Percentiles rank a stretch among this genome's conserved stretches.
Evolutionary conservation across 225 moss, liverwort and hornwort species (phyloP).

Genomic region (Rhytidiadelphus loreus): DNA sequence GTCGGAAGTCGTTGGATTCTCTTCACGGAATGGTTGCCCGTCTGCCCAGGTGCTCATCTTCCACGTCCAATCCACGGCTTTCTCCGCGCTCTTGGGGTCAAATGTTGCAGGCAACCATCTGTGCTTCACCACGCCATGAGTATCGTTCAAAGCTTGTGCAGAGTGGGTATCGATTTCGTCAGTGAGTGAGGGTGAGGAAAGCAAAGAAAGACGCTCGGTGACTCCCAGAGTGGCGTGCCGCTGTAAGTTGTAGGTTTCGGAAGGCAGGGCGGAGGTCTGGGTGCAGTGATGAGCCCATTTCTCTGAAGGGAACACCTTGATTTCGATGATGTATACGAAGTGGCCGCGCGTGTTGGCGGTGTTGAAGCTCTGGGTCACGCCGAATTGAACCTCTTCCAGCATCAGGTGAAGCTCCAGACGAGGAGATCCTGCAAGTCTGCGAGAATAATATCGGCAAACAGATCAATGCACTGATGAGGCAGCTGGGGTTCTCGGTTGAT

Average conservation of each 20-base stretch:
- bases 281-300: constrained; percentile 29
- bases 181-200: background rate
- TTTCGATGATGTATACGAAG: constrained; percentile 21
- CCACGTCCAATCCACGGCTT: constrained; percentile 36
- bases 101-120: constrained; percentile 20
- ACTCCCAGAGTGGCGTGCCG: constrained; percentile 15
- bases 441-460: background rate
- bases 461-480: background rate
- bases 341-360: constrained; percentile 12
- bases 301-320: constrained; percentile 16
- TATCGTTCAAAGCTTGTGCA: background rate
- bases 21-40: constrained; percentile 9
- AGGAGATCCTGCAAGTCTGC: constrained; percentile 8
- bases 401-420: constrained; percentile 24
- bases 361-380: constrained; percentile 17
- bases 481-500: background rate
- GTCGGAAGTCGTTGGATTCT: background rate
- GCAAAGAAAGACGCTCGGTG: constrained; percentile 9
- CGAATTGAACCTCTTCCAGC: constrained; percentile 38
- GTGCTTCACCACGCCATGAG: constrained; percentile 1
- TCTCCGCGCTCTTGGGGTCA: background rate
- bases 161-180: background rate
- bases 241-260: constrained; percentile 15
- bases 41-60: constrained; percentile 29
- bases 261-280: constrained; percentile 10